phyloP scores from a whole-genome alignment of 2,329 filamentous ascomycete genomes.

The Talaromyces islandicus region DNA sequence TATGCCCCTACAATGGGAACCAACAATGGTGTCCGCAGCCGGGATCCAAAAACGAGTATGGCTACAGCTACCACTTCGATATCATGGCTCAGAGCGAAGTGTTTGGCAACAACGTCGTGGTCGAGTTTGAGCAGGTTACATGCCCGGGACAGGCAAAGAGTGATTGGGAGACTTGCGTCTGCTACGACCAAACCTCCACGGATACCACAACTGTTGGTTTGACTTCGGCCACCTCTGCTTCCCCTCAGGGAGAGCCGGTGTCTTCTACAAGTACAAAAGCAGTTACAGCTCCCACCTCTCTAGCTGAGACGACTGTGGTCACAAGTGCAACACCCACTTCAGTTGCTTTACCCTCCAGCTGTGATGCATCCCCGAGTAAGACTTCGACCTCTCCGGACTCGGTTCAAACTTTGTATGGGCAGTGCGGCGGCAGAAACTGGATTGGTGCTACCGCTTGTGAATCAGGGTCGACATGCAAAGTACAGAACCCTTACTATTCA shows the following conservation, averaged over 20 bases:
- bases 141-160: conserved; percentile 22
- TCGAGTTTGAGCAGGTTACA: conserved; percentile 25
- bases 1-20: conserved; percentile 32
- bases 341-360: background rate
- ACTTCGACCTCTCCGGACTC: background rate
- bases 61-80: conserved; percentile 32
- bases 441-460: conserved; percentile 22
- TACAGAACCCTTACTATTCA: conserved; percentile 23
- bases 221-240: background rate
- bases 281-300: background rate
- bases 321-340: background rate
- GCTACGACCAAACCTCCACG: conserved; percentile 14
- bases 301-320: background rate
- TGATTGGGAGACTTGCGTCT: conserved; percentile 22
- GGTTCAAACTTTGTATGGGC: conserved; percentile 15
- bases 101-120: conserved; percentile 29
- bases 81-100: conserved; percentile 27
- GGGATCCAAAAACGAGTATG: conserved; percentile 26
- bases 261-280: background rate
- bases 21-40: conserved; percentile 29
- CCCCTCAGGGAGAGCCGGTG: background rate
- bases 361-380: background rate
- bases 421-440: conserved; percentile 25
- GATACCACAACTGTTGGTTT: conserved; percentile 11
- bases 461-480: conserved; percentile 21